Evolutionary conservation across 1,284 basidiomycete species (phyloP).

Genomic region (Marasmius tenuissimus): DNA sequence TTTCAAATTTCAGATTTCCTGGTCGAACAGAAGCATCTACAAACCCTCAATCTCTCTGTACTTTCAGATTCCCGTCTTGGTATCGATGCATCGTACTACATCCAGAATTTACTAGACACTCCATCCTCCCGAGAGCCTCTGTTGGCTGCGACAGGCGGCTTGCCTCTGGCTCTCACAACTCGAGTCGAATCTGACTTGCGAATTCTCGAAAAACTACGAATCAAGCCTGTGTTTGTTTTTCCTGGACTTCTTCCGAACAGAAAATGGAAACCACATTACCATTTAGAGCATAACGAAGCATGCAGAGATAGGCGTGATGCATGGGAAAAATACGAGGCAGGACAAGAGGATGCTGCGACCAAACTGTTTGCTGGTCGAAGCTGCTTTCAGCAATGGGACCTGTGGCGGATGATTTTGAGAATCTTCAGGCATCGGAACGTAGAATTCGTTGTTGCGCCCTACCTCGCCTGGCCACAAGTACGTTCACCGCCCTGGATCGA

Average conservation of each 20-base stretch:
- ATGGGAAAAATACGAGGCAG: constrained; percentile 89
- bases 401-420: constrained; percentile 89
- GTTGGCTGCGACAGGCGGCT: constrained; percentile 91
- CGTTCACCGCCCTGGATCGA: constrained; percentile 13
- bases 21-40: constrained; percentile 83
- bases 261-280: constrained; percentile 60
- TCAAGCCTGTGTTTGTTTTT: constrained; percentile 98
- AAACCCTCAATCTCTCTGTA: constrained; percentile 80
- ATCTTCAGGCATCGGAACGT: constrained; percentile 95
- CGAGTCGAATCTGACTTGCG: constrained; percentile 93
- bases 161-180: constrained; percentile 82
- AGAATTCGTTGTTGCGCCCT: constrained; percentile 96
- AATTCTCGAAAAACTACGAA: constrained; percentile 84
- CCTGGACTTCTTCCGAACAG: constrained; percentile 78
- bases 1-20: constrained; percentile 66
- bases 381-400: constrained; percentile 74
- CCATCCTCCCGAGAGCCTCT: constrained; percentile 84
- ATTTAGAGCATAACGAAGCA: constrained; percentile 67
- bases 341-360: constrained; percentile 84
- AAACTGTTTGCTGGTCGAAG: constrained; percentile 78
- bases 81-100: constrained; percentile 94
- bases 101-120: constrained; percentile 77
- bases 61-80: constrained; percentile 93
- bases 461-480: constrained; percentile 93
- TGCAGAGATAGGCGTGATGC: constrained; percentile 78